Evolutionary conservation across 1,284 basidiomycete genomes (phyloP), one percentile per base, ranked within the genome.

Genomic region (Apiotrichum laibachii): DNA sequence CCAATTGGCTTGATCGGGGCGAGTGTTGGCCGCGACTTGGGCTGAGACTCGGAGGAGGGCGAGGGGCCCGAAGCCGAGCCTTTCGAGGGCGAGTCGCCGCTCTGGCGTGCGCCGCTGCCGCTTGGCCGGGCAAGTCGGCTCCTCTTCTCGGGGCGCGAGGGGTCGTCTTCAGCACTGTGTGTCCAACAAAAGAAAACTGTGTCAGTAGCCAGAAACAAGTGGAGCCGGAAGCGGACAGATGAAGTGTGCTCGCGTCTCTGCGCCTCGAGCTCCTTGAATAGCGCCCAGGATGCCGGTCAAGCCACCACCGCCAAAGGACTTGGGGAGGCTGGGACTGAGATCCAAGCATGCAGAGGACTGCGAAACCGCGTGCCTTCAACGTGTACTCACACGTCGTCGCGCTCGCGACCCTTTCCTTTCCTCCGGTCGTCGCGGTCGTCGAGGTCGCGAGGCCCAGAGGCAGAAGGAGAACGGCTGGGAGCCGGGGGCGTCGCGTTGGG

Each of bases 1-100:
- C 73, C 73, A 33, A 75, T 71, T 5, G 73, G 73, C 61, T 73
- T 72, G 63, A 73, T 72, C 1, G 69, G 68, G 1, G 72, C 64
- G 11, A 70, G 65, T 1, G 45, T 37, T 9, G 56, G 50, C 31
- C 54, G 46, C 47, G 53, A 58, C 50, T 22, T 39, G 10, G 59
- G 34, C 26, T 55, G 44, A 16, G 55, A 19, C 18, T 58, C 57
- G 8, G 52, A 47, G 0, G 60, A 37, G n/a, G 51, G 50, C 10
- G 51, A 53, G 6, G 56, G 50, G 13, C 48, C 49, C 9, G 40
- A 46, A 15, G 21, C 44, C 1, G 39, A 21, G 6, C 22, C 31
- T 51, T 65, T 65, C 19, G 63, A 55, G 2, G 62, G 62, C 44
- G 62, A 63, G 51, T 63, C 62, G 31, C 53, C 47, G 50, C 50